Evolutionary conservation across 306 rosid species (phyloP).

Genomic region (Cyamopsis tetragonoloba): DNA sequence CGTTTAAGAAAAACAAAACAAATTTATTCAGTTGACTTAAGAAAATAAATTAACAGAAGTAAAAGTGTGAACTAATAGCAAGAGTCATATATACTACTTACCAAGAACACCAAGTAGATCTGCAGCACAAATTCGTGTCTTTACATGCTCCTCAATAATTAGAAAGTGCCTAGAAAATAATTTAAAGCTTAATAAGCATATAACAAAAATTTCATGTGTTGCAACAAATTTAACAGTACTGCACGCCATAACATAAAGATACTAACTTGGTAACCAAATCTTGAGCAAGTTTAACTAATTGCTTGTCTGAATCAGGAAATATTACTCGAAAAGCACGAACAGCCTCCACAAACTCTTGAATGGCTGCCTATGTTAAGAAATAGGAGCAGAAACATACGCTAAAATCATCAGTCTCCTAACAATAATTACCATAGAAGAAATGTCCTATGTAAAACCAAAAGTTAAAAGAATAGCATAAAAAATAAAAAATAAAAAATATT

Average conservation of each 20-base stretch:
- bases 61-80: background rate
- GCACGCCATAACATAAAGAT: background rate
- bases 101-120: conserved; percentile 64
- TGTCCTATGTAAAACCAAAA: background rate
- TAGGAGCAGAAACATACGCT: background rate
- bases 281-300: conserved; percentile 55
- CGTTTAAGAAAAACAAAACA: background rate
- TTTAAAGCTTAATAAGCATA: conserved; percentile 1
- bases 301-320: conserved; percentile 76
- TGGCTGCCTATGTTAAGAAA: conserved; percentile 49
- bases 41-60: background rate
- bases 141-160: conserved; percentile 50
- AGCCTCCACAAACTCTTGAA: conserved; percentile 72
- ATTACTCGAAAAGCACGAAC: conserved; percentile 64
- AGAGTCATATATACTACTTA: conserved; percentile 46
- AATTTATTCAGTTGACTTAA: background rate
- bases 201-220: background rate
- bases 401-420: background rate
- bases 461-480: background rate
- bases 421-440: background rate
- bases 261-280: conserved; percentile 63
- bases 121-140: conserved; percentile 47
- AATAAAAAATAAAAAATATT: background rate
- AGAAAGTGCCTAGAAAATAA: conserved; percentile 29
- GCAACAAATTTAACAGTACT: background rate